Base-by-base conservation (phyloP, 1,139 yeast genomes). In the Zhuliangozyma parablackwelliae region DNA sequence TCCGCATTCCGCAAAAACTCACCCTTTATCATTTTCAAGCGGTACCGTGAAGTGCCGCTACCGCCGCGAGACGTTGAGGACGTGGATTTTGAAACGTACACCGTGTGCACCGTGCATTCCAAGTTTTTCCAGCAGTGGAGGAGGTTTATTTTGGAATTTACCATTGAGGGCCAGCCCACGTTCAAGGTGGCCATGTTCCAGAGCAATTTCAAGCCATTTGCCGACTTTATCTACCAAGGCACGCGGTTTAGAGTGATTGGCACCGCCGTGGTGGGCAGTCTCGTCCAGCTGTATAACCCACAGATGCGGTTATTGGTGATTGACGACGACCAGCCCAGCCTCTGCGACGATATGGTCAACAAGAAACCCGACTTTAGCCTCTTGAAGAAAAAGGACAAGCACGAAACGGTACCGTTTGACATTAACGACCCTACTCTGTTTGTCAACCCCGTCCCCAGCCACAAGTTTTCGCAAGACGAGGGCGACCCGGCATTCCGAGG, bases 241-340 rank as follows among this genome's bases (percentile, higher is more conserved):
- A 69, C 74, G 2, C 47, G 73, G 21, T 70, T 70, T 44, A 50
- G 76, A 35, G 51, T 68, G 2, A 40, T 63, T 21, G 75, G 76
- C 2, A 61, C 72, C 1, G 50, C 70, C 5, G 46, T 66, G 4
- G 39, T 59, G 1, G 54, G 56, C 39, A 63, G 65, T 1, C 57
- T 63, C 41, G 49, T 62, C 11, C 43, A 57, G 32, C 51, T 47
- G 21, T 63, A 61, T 42, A 63, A 58, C 38, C 72, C 72, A 2
- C 52, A 55, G 21, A 54, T 69, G 46, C 62, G 65, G 37, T 49
- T 70, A 29, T 40, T 64, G 33, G 40, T 68, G 2, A 41, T 69
- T 2, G 76, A 70, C 44, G 49, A 54, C 6, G 53, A 53, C 34
- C 58, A 57, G 39, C 65, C 69, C 1, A 61, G 71, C 2, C 49